Base-by-base conservation (phyloP, 208 protist genomes). In the Crithidia mellificae region DNA sequence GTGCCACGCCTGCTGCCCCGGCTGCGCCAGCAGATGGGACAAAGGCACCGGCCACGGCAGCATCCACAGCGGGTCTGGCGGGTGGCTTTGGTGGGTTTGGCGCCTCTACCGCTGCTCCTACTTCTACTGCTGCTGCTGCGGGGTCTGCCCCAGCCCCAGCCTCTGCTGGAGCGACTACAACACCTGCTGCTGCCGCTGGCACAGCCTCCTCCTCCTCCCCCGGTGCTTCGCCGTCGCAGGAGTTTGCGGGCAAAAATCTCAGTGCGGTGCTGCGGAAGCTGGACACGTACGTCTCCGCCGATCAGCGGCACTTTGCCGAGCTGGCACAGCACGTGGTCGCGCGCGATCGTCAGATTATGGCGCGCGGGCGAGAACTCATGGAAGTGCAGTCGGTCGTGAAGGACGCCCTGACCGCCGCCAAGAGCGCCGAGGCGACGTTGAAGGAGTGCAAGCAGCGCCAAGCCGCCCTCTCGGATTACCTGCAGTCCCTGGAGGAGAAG, bases 301-400 rank as follows among this genome's bases (percentile, higher is more conserved):
- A 82, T 47, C 79, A 83, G 46, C 54, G 68, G 34, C 71, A 90
- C 44, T 94, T 91, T 71, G 56, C 56, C 1, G 76, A 81, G 22
- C 56, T 91, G 17, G 67, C 86, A 7, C 74, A 78, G n/a, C 84
- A 81, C 59, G 82, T 90, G 43, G 68, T 83, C 19, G 52, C 81
- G 20, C 85, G 85, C 32, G 88, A 94, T 50, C 68, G 73, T 6
- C 77, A 90, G n/a, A 80, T 94, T 30, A 77, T 91, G 64, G 74
- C 83, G 30, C 85, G 78, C 36, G 81, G 80, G 0, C 77, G 79
- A 52, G 80, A 90, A 15, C 72, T 94, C 41, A 57, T 80, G 27
- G 65, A 78, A 15, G 65, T 81, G 43, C 76, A 81, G 55, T 65
- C 72, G 7, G 72, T 74, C 12, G 61, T 94, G 8, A 86, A 87